Evolutionary conservation across 495 filamentous ascomycete species (phyloP), one percentile per base, ranked within the genome.

Genomic region (Aspergillus cristatus): DNA sequence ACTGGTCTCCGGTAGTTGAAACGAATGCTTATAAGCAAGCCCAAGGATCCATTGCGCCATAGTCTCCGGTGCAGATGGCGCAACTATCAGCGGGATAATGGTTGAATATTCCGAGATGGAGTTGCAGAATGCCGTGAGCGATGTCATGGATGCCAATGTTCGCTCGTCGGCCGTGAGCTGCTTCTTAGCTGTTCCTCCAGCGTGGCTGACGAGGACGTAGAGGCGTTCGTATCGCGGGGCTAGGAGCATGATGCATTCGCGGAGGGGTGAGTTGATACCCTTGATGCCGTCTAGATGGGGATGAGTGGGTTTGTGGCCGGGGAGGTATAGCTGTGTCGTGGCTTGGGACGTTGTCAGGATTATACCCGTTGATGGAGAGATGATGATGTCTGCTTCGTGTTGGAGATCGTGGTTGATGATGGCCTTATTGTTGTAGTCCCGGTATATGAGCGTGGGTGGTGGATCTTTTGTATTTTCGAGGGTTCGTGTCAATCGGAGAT

Each of bases 351-450:
- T 84, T 7, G 84, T 84, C 6, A 81, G 49, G 7, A 93, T 50
- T 11, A 94, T 60, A 1, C 83, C 86, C 0, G 75, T 81, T 2
- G 63, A 63, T 0, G 85, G 78, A 0, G 86, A 86, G 31, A 89
- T 44, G 20, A 83, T 76, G 11, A 94, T 43, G 52, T 94, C 88
- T 7, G 84, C 84, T 55, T 94, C 87, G 14, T 16, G 15, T 15
- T 37, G 34, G 26, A 30, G 36, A 18, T 25, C 31, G 10, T 15
- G 12, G 24, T 12, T 22, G 3, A n/a, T 28, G 7, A 15, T 12
- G 32, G n/a, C 12, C 12, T 22, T 34, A 14, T 28, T 28, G 24
- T 32, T 33, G 20, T 54, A 54, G 31, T 62, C 58, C 34, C 57
- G 35, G 35, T 61, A 65, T 35, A 59, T 33, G 1, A 61, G 24